Evolutionary conservation across 345 rosid species (phyloP).

Genomic region (Alliaria petiolata): DNA sequence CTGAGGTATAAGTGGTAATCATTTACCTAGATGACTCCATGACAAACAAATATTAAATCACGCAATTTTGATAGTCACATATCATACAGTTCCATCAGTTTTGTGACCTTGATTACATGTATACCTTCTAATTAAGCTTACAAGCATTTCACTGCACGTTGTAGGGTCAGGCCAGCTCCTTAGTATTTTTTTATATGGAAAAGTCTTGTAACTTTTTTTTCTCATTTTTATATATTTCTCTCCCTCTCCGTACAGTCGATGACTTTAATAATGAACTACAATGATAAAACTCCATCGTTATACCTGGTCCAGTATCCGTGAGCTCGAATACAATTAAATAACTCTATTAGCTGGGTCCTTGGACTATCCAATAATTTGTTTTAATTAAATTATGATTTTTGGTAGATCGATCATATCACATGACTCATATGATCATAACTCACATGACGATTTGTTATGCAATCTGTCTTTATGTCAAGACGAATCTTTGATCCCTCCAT

Average conservation of each 20-base stretch:
- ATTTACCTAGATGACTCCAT: too few relatives aligned
- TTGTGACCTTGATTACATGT: background rate
- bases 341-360: slow-evolving; percentile 2
- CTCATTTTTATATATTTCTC: background rate
- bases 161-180: slow-evolving; percentile 30
- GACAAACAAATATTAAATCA: too few relatives aligned
- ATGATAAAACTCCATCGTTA: background rate
- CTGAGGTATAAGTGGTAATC: too few relatives aligned
- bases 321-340: background rate
- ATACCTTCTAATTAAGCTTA: background rate
- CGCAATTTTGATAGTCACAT: background rate
- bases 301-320: slow-evolving; percentile 4
- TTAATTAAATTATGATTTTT: background rate
- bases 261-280: background rate
- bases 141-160: slow-evolving; percentile 24
- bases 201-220: background rate
- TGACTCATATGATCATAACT: slow-evolving; percentile 23
- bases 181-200: background rate
- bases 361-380: background rate
- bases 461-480: background rate
- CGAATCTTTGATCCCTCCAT: slow-evolving; percentile 24
- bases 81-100: background rate
- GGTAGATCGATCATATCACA: slow-evolving; percentile 14
- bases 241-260: background rate
- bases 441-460: slow-evolving; percentile 18